These are phyloP conservation scores for Sclerotinia nivalis DNA, from an alignment of 2,329 filamentous ascomycete genomes.

Conservation along the genomic window DNA sequence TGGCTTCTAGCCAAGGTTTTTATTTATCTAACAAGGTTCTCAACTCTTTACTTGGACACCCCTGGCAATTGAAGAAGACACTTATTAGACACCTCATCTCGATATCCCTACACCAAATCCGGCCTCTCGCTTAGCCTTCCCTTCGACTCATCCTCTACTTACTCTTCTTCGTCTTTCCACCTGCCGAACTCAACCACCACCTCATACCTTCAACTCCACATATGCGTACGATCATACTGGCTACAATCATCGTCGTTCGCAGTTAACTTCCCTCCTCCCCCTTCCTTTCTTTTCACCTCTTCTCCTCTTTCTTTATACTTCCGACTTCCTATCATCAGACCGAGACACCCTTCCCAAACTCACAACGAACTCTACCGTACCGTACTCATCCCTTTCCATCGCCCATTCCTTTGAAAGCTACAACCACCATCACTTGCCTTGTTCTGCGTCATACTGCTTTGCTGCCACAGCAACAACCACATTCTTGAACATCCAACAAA, in stretches of 20 bases:
- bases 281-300: slow-evolving; percentile 41
- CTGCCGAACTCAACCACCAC: slow-evolving; percentile 23
- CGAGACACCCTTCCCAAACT: slow-evolving; percentile 34
- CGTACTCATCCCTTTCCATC: slow-evolving; percentile 8
- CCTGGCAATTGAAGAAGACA: neutral
- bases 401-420: slow-evolving; percentile 26
- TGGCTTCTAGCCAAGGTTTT: neutral
- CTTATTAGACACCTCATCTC: slow-evolving; percentile 18
- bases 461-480: slow-evolving; percentile 32
- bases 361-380: slow-evolving; percentile 28
- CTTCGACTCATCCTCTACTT: slow-evolving; percentile 22
- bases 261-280: slow-evolving; percentile 40
- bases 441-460: slow-evolving; percentile 33
- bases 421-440: slow-evolving; percentile 25
- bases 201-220: slow-evolving; percentile 25
- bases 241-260: slow-evolving; percentile 37
- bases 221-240: slow-evolving; percentile 36
- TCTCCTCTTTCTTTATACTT: slow-evolving; percentile 29
- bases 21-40: slow-evolving; percentile 6
- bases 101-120: slow-evolving; percentile 18
- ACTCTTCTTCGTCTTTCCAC: slow-evolving; percentile 16
- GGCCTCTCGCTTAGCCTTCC: slow-evolving; percentile 16
- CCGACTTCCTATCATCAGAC: slow-evolving; percentile 27
- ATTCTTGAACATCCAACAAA: slow-evolving; percentile 25
- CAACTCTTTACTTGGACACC: neutral